phyloP scores from a whole-genome alignment of 2,329 filamentous ascomycete species.

The Colletotrichum cuscutae region DNA sequence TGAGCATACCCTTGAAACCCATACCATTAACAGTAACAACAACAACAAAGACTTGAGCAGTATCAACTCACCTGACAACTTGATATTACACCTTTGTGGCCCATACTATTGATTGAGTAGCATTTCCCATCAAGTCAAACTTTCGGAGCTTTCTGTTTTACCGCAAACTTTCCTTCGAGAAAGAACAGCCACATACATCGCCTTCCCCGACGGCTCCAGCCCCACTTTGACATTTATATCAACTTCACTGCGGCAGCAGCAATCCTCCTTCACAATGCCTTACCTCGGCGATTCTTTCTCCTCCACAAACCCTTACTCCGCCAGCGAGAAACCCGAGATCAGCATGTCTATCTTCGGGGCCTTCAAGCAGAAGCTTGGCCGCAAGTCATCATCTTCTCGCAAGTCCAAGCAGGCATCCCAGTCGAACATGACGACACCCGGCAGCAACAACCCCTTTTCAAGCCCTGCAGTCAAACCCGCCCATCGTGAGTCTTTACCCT shows the following conservation, averaged over 20 bases:
- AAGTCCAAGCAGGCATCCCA: conserved; percentile 3
- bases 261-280: conserved; percentile 18
- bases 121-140: background rate
- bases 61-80: background rate
- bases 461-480: conserved; percentile 28
- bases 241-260: background rate
- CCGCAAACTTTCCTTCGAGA: conserved; percentile 6
- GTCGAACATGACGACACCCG: conserved; percentile 26
- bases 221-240: conserved; percentile 11
- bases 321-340: background rate
- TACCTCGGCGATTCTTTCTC: conserved; percentile 4
- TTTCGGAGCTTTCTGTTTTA: background rate
- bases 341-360: conserved; percentile 43
- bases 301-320: background rate
- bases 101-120: background rate
- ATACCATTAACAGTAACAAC: background rate
- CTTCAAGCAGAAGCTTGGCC: conserved; percentile 48
- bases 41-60: background rate
- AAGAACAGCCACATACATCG: background rate
- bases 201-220: background rate
- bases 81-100: background rate
- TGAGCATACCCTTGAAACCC: background rate
- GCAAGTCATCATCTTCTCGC: conserved; percentile 36
- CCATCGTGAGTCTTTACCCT: conserved; percentile 34
- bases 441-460: conserved; percentile 35